phyloP scores from a whole-genome alignment of 129 eudicot genomes.

The Daucus carota region DH1_v3.0 NC_030389.2:4973001-4973500 shows the following conservation, averaged over 20 bases:
- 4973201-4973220: neutral
- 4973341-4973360: neutral
- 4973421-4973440: conserved; percentile 39
- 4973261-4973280: neutral
- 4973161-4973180: neutral
- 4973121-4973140: neutral
- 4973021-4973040: too few species aligned
- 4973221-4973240: neutral
- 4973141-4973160: neutral
- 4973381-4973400: conserved; percentile 37
- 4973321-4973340: neutral
- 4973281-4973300: neutral
- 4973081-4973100: too few species aligned
- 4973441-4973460: conserved; percentile 46
- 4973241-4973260: neutral
- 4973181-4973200: conserved; percentile 16
- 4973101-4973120: too few species aligned
- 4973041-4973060: too few species aligned
- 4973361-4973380: neutral
- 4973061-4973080: too few species aligned
- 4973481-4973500: conserved; percentile 63
- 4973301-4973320: neutral
- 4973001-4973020: too few species aligned
- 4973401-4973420: conserved; percentile 37
- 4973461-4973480: conserved; percentile 44